These are phyloP conservation scores for Hymenoscyphus albidus DNA, from an alignment of 2,329 filamentous ascomycete species.

Conservation along the genomic window DNA sequence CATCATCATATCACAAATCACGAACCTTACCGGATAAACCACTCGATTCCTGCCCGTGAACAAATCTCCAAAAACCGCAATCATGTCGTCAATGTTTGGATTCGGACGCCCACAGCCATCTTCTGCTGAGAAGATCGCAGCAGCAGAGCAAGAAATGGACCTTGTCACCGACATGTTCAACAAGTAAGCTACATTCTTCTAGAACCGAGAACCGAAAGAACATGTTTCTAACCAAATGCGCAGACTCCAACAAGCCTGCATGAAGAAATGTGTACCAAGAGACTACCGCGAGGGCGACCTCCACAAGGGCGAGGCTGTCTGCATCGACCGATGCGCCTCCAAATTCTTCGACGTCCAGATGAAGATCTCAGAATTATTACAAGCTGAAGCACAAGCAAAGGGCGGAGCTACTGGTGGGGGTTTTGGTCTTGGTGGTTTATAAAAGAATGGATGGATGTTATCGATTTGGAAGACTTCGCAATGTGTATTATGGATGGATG, in stretches of 20 bases:
- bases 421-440: conserved; percentile 47
- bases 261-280: conserved; percentile 86
- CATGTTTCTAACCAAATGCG: conserved; percentile 10
- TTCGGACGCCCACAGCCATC: conserved; percentile 76
- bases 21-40: neutral
- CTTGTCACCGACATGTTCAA: conserved; percentile 98
- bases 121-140: conserved; percentile 94
- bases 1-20: neutral
- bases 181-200: conserved; percentile 58
- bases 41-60: neutral
- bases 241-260: conserved; percentile 84
- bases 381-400: conserved; percentile 72
- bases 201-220: no score
- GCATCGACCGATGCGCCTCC: conserved; percentile 91
- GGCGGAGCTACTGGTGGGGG: conserved; percentile 47
- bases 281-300: conserved; percentile 95
- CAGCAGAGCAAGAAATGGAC: conserved; percentile 95
- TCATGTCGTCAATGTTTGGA: conserved; percentile 68
- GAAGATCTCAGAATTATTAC: conserved; percentile 96
- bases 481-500: conserved; percentile 13
- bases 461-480: conserved; percentile 1
- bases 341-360: conserved; percentile 99
- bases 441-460: conserved; percentile 23
- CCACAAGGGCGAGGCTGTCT: conserved; percentile 98
- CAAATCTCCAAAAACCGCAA: conserved; percentile 30